Conservation (phyloP, 306 rosid genomes). For the Rosa chinensis region DNA sequence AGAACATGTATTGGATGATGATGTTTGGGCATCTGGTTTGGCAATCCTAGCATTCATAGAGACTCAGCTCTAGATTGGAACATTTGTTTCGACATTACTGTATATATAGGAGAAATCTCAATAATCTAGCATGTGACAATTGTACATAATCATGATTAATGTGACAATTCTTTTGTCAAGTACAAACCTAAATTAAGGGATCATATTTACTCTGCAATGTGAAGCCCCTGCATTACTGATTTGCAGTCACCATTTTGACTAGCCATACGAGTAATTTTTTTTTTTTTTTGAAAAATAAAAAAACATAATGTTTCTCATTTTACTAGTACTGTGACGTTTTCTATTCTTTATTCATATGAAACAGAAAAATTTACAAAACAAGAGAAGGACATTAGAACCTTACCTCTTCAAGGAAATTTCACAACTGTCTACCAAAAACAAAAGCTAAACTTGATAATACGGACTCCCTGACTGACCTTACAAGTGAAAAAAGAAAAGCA, state of each 20-base stretch:
- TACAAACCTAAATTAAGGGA: neutral
- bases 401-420: neutral
- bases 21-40: conserved; percentile 80
- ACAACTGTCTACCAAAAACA: neutral
- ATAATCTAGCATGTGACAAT: neutral
- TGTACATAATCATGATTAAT: neutral
- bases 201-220: neutral
- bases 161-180: neutral
- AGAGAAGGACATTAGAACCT: conserved; percentile 3
- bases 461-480: neutral
- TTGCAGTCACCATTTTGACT: neutral
- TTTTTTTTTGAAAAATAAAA: no score
- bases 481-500: neutral
- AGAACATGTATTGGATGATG: conserved; percentile 77
- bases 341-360: neutral
- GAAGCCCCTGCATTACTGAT: neutral
- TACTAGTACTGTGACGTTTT: no score
- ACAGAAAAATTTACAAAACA: neutral
- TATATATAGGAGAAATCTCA: conserved; percentile 8
- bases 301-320: neutral
- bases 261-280: no score
- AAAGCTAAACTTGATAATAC: neutral
- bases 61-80: conserved; percentile 32
- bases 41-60: conserved; percentile 70
- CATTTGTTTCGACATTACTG: neutral